Evolutionary conservation across 257 asterid species (phyloP).

Genomic region (Cinchona pubescens): DNA sequence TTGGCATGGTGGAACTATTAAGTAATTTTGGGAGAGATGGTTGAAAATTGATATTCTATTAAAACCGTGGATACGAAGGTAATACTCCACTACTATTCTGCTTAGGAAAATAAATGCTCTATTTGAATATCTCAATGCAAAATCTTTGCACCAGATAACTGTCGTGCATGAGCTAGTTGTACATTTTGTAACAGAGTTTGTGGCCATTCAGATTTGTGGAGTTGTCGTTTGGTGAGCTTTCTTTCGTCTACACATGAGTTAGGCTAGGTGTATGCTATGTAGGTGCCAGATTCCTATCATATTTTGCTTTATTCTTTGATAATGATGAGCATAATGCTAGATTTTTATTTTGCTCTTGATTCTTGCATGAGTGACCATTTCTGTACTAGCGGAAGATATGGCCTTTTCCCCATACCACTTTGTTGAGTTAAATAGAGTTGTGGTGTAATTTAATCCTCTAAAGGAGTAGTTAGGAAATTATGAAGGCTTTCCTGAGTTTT

Average conservation of each 20-base stretch:
- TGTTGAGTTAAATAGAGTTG: not conserved
- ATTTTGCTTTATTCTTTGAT: not conserved
- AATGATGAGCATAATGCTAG: not conserved
- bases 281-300: not conserved
- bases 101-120: not conserved
- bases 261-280: not conserved
- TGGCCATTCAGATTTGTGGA: not conserved
- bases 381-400: too few relatives aligned
- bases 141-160: not conserved
- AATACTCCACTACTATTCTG: not conserved
- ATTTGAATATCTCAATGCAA: not conserved
- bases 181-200: not conserved
- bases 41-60: not conserved
- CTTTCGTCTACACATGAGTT: not conserved
- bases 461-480: not conserved
- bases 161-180: not conserved
- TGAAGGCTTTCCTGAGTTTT: not conserved
- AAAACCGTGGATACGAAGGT: not conserved
- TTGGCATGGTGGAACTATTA: not conserved
- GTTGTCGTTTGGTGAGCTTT: not conserved
- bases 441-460: not conserved
- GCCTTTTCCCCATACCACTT: too few relatives aligned
- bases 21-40: not conserved
- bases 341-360: not conserved
- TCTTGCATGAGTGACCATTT: too few relatives aligned